Evolutionary conservation across 345 rosid species (phyloP).

Genomic region (Sonneratia alba): DNA sequence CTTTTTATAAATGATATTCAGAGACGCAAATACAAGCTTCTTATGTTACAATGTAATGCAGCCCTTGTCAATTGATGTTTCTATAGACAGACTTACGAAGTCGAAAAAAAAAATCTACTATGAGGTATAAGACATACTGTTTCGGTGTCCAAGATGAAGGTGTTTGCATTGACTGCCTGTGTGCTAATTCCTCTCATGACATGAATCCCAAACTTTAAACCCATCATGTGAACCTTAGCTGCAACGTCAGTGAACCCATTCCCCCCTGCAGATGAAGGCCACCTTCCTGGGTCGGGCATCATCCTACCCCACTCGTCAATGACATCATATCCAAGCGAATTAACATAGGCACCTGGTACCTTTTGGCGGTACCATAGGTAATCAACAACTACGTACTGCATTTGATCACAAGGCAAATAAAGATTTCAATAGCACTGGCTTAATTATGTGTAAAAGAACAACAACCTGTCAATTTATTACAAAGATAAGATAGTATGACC

Average conservation of each 20-base stretch:
- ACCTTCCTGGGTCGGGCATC: constrained; percentile 69
- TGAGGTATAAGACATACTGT: constrained; percentile 27
- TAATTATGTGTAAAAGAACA: neutral
- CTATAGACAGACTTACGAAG: neutral
- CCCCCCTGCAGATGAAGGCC: constrained; percentile 87
- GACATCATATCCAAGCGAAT: constrained; percentile 79
- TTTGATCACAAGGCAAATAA: neutral
- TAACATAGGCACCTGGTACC: constrained; percentile 59
- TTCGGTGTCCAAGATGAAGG: constrained; percentile 49
- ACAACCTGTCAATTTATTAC: neutral
- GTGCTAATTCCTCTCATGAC: constrained; percentile 90
- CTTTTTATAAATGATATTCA: no score
- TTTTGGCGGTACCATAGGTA: constrained; percentile 90
- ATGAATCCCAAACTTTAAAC: constrained; percentile 92
- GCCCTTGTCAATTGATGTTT: neutral
- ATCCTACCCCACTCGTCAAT: constrained; percentile 92
- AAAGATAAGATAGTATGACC: neutral
- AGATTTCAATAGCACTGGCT: neutral
- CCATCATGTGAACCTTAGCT: constrained; percentile 64
- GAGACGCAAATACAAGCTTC: neutral
- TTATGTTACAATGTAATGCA: neutral
- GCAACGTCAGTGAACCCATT: constrained; percentile 80
- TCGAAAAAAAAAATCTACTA: neutral
- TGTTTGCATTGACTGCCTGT: constrained; percentile 76
- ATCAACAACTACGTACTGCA: constrained; percentile 87